These are phyloP conservation scores for Cyclanthera cordifolia DNA, from an alignment of 306 rosid genomes.

Conservation along the genomic window DNA sequence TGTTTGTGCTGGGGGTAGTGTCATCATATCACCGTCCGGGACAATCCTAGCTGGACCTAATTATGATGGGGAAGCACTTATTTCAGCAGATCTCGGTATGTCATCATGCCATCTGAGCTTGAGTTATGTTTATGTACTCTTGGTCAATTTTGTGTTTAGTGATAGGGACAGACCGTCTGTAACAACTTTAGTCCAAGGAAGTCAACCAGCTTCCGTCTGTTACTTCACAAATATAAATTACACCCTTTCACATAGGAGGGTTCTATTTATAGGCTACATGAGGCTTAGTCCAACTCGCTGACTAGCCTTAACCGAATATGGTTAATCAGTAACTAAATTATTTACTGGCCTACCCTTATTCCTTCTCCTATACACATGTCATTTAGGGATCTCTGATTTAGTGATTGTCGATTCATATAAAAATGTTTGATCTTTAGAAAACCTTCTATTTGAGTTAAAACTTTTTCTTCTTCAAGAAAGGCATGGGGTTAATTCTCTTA, in stretches of 20 bases:
- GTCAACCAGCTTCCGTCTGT: no score
- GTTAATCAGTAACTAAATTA: no score
- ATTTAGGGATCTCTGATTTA: no score
- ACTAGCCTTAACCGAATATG: no score
- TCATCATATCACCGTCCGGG: slow-evolving; percentile 83
- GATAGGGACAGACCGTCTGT: no score
- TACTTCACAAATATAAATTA: no score
- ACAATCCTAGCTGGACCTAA: slow-evolving; percentile 79
- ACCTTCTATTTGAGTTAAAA: not conserved
- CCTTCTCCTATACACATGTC: no score
- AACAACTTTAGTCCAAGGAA: no score
- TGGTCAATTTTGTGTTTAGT: not conserved
- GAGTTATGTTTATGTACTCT: not conserved
- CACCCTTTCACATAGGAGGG: no score
- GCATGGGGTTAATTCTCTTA: not conserved
- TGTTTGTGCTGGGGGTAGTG: slow-evolving; percentile 92
- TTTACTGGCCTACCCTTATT: no score
- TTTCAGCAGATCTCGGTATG: slow-evolving; percentile 85
- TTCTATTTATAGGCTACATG: no score
- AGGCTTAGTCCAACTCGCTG: no score
- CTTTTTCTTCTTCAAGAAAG: not conserved
- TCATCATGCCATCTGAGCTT: not conserved
- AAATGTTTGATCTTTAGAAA: not conserved
- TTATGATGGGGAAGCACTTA: slow-evolving; percentile 80
- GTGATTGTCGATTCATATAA: not conserved